Base-by-base conservation (phyloP, 2,329 filamentous ascomycete species). In the Aureobasidium pullulans region DNA sequence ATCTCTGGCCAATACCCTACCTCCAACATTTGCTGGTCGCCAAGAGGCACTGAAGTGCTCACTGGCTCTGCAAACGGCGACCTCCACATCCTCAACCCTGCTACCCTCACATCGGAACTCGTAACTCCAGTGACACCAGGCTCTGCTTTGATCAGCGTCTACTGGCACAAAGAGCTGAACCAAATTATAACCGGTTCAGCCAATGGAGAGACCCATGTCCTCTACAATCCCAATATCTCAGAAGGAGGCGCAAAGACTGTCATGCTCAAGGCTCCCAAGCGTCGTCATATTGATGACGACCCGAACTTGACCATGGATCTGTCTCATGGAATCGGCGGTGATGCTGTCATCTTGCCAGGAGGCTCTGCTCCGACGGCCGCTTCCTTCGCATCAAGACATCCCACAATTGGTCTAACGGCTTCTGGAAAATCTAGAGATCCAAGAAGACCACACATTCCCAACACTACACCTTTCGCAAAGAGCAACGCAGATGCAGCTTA, bases 131-230 rank as follows among this genome's bases (percentile, higher is more conserved):
- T 99, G n/a, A 96, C 93, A 0, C 87, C 90, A 0, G 88, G 87
- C 13, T 89, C 86, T 6, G 83, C 93, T 1, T 76, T 99, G 8
- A 89, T 97, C 62, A 85, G 86, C 2, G 90, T 96, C 29, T 79
- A 89, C 63, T 99, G 94, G 94, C 93, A 99, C 69, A 81, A 88
- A 19, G 96, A 91, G 73, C 84, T 99, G 69, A 97, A 99, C 71
- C 94, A 99, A 70, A 96, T 99, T 68, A 75, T 97, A 64, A 96
- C 93, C 8, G 93, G 92, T 61, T 96, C 93, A 47, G 90, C 90
- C 56, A 96, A 96, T 69, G 86, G 87, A 60, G 89, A 95, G 73
- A 91, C 89, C 0, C 93, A 92, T 68, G 82, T 97, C 43, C 85
- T 99, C 49, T 99, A 94, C 77, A 93, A 89, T 69, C 94, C 94